Evolutionary conservation across 2,329 filamentous ascomycete species (phyloP).

Genomic region (Aspergillus sp.): DNA sequence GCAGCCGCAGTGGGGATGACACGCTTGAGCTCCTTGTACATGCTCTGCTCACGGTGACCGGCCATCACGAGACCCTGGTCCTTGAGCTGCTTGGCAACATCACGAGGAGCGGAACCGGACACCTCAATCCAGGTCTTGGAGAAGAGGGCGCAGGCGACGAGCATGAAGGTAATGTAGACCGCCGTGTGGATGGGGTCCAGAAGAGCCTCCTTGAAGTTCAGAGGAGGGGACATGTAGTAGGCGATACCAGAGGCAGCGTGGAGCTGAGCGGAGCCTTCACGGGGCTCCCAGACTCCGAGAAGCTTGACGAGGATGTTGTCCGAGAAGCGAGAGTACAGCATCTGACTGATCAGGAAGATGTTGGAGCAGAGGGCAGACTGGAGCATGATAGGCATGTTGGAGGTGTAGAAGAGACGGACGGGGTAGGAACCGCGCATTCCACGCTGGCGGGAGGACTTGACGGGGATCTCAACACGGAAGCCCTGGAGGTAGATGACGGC

Average conservation of each 20-base stretch:
- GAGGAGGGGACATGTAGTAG: constrained; percentile 99
- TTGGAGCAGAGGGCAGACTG: constrained; percentile 98
- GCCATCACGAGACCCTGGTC: constrained; percentile 99
- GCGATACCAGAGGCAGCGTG: constrained; percentile 89
- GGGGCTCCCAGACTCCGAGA: constrained; percentile 97
- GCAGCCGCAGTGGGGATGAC: constrained; percentile 97
- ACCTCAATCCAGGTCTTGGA: constrained; percentile 99
- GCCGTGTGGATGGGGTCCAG: constrained; percentile 95
- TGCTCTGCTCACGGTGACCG: constrained; percentile 98
- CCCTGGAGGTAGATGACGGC: constrained; percentile 99
- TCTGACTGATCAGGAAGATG: constrained; percentile 98
- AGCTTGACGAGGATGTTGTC: constrained; percentile 98
- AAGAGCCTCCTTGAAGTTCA: constrained; percentile 96
- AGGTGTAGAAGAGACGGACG: constrained; percentile 98
- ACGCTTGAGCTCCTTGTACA: constrained; percentile 99
- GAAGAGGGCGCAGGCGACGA: constrained; percentile 95
- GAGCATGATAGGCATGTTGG: constrained; percentile 99
- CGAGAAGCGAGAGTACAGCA: constrained; percentile 98
- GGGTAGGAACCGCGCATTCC: constrained; percentile 98
- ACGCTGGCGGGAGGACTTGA: constrained; percentile 99
- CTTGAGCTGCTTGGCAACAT: constrained; percentile 99
- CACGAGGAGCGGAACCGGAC: constrained; percentile 92
- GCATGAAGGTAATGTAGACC: constrained; percentile 96
- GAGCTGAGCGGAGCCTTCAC: constrained; percentile 90
- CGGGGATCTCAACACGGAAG: constrained; percentile 99